Base-by-base conservation (phyloP, 2,329 filamentous ascomycete species). In the Alternaria sp. region DNA sequence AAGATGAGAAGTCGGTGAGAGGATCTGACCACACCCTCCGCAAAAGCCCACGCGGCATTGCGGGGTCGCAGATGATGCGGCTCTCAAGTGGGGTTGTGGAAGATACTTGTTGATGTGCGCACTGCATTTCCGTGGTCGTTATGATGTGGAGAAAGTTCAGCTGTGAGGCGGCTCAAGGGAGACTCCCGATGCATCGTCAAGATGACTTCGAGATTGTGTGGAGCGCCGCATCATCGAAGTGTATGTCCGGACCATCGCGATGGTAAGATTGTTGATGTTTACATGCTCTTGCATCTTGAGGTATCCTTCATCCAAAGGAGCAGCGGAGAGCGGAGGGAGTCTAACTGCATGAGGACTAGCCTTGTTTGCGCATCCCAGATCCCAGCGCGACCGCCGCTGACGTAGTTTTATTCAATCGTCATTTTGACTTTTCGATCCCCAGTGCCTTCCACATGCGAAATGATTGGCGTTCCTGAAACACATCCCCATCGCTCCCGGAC, bases 331-430 rank as follows among this genome's bases (percentile, higher is more conserved):
- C 51, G 45, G 58, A 56, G 32, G 49, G 17, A n/a, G 15, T 32
- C 47, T 57, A 46, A 13, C 52, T 6, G n/a, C 21, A 50, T 5
- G 6, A n/a, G 30, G 11, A 13, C 15, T 61, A 44, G n/a, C 11
- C 21, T 19, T 17, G 13, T 45, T 21, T 30, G n/a, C 44, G 25
- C 25, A 57, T 28, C 32, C 58, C 55, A 40, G 58, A 61, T 57
- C 51, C 52, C 54, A 32, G 52, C 25, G 30, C 52, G 32, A 32
- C 58, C 30, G 30, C 30, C 44, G 40, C 51, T 61, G 58, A 61
- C 58, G 58, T 61, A 61, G 52, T 57, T 61, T 19, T 32, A 25
- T 21, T 30, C 11, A 23, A 23, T 61, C 53, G 59, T 61, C 59
- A 61, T 57, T 9, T 44, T 62, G 55, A 32, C 25, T 54, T 54